A percentile compares a stretch with the other conserved stretches of the same genome.
Evolutionary conservation across 2,329 filamentous ascomycete genomes (phyloP).

Genomic region (Exophiala sp.): DNA sequence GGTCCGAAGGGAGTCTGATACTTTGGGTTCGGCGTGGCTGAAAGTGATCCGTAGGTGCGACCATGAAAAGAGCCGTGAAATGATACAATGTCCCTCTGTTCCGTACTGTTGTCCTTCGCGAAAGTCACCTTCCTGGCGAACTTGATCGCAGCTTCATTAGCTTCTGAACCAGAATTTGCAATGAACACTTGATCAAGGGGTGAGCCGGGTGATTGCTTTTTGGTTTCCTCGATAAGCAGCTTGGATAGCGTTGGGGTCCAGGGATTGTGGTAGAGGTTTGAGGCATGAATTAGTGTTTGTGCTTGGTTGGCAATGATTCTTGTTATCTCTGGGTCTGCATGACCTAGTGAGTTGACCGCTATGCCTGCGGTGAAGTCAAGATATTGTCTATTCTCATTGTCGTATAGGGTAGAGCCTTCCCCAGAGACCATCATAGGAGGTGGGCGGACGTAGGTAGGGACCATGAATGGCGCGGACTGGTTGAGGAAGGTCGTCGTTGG

Average conservation of each 20-base stretch:
- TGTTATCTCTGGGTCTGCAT: constrained; percentile 77
- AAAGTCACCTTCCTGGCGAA: constrained; percentile 92
- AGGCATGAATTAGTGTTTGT: constrained; percentile 80
- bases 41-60: constrained; percentile 89
- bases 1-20: constrained; percentile 94
- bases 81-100: constrained; percentile 80
- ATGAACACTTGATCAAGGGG: constrained; percentile 69
- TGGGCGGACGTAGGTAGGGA: constrained; percentile 89
- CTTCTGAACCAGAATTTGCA: constrained; percentile 94
- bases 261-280: constrained; percentile 94
- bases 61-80: constrained; percentile 94
- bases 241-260: constrained; percentile 91
- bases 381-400: constrained; percentile 83
- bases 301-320: constrained; percentile 75
- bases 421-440: constrained; percentile 86
- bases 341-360: constrained; percentile 88
- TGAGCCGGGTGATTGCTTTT: constrained; percentile 56
- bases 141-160: constrained; percentile 96
- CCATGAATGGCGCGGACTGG: constrained; percentile 82
- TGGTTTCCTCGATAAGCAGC: constrained; percentile 76
- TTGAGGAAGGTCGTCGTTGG: constrained; percentile 70
- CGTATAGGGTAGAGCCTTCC: constrained; percentile 82
- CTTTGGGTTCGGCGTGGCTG: constrained; percentile 96
- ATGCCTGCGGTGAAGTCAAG: constrained; percentile 95
- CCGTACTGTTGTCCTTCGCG: constrained; percentile 64